These are phyloP conservation scores for Starmerella sirachaensis DNA, from an alignment of 805 yeast genomes.

Conservation along the genomic window DNA sequence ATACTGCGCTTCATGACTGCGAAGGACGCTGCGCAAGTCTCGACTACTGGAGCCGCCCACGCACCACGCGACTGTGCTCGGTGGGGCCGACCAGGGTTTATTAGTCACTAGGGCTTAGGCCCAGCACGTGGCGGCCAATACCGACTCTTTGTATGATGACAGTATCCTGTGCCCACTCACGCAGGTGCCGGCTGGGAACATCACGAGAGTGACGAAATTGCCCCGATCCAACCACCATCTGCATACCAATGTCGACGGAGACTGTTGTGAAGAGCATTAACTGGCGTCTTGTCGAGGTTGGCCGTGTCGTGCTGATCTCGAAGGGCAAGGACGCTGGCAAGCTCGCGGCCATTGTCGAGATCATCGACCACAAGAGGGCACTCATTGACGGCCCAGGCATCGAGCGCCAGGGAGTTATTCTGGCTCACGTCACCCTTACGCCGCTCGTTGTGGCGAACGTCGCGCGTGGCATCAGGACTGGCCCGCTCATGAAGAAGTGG, in stretches of 20 bases:
- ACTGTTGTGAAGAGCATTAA: conserved; percentile 85
- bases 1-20: too few relatives aligned
- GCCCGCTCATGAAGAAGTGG: conserved; percentile 84
- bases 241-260: conserved; percentile 46
- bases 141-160: too few relatives aligned
- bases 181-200: not conserved
- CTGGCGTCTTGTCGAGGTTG: conserved; percentile 99
- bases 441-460: conserved; percentile 73
- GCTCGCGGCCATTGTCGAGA: conserved; percentile 95
- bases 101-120: not conserved
- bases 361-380: conserved; percentile 98
- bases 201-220: conserved; percentile 4
- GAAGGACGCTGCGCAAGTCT: too few relatives aligned
- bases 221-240: conserved; percentile 7
- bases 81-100: not conserved
- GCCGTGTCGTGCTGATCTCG: conserved; percentile 93
- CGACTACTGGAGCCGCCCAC: too few relatives aligned
- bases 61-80: too few relatives aligned
- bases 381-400: conserved; percentile 95
- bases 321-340: conserved; percentile 61
- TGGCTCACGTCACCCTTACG: conserved; percentile 84
- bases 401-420: conserved; percentile 81
- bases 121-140: conserved; percentile 2
- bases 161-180: conserved; percentile 10
- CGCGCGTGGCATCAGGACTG: conserved; percentile 91